These are phyloP conservation scores for Clathrospora elynae DNA, from an alignment of 2,329 filamentous ascomycete species.

Conservation along the genomic window DNA sequence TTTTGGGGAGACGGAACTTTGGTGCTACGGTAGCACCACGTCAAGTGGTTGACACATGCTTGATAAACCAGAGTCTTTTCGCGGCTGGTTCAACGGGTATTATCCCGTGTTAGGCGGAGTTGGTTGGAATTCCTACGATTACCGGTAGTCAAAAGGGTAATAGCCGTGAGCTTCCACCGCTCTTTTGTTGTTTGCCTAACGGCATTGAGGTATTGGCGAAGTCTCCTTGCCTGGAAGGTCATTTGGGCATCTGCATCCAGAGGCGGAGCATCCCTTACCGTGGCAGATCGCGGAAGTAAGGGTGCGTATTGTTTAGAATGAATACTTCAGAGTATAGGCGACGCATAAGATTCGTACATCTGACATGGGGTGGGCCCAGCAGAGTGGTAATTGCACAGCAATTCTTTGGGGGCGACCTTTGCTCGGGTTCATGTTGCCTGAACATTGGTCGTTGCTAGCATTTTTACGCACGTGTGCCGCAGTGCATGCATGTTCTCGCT, in stretches of 20 bases:
- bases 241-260: slow-evolving; percentile 31
- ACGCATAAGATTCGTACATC: slow-evolving; percentile 13
- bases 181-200: slow-evolving; percentile 22
- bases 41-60: too few species aligned
- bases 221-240: too few species aligned
- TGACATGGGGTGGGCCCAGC: slow-evolving; percentile 21
- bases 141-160: slow-evolving; percentile 10
- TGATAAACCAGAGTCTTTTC: not conserved
- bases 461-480: slow-evolving; percentile 18
- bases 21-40: too few species aligned
- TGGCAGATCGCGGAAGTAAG: slow-evolving; percentile 9
- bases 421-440: slow-evolving; percentile 22
- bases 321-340: slow-evolving; percentile 6
- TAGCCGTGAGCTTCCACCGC: slow-evolving; percentile 26
- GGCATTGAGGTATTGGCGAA: slow-evolving; percentile 10
- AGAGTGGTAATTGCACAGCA: slow-evolving; percentile 27
- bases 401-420: slow-evolving; percentile 14
- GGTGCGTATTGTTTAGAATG: slow-evolving; percentile 9
- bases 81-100: not conserved
- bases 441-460: slow-evolving; percentile 21
- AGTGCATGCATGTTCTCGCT: slow-evolving; percentile 23
- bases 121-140: too few species aligned
- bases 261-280: slow-evolving; percentile 28
- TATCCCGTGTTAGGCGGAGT: slow-evolving; percentile 5
- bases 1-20: too few species aligned